phyloP scores from a whole-genome alignment of 2,329 filamentous ascomycete genomes.

The Rhytidhysteron rufulum region DNA sequence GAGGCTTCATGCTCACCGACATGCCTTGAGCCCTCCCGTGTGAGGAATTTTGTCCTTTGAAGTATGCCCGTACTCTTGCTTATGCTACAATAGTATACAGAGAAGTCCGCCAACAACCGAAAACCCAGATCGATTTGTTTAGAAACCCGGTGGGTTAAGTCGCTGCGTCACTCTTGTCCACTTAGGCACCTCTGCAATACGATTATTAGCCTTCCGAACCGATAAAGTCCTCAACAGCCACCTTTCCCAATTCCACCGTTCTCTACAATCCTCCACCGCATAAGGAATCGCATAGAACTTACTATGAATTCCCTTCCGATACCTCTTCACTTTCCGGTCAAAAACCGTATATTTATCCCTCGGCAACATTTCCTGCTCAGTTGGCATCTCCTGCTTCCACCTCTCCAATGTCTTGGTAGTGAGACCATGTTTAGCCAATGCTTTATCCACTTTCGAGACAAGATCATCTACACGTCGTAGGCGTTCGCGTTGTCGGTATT shows the following conservation, averaged over 20 bases:
- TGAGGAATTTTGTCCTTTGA: too few relatives aligned
- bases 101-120: background rate
- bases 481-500: constrained; percentile 78
- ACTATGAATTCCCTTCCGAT: constrained; percentile 98
- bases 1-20: background rate
- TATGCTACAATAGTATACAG: constrained; percentile 3
- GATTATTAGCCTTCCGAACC: background rate
- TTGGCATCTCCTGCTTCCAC: constrained; percentile 96
- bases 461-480: constrained; percentile 82
- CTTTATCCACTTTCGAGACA: constrained; percentile 76
- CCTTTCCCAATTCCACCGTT: background rate
- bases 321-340: constrained; percentile 91
- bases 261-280: background rate
- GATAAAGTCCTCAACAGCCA: background rate
- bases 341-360: constrained; percentile 98
- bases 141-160: constrained; percentile 92
- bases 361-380: constrained; percentile 90
- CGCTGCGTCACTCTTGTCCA: constrained; percentile 95
- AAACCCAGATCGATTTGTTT: constrained; percentile 26
- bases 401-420: constrained; percentile 72
- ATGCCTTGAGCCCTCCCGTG: too few relatives aligned
- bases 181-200: constrained; percentile 51
- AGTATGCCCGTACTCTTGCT: too few relatives aligned
- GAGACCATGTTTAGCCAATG: constrained; percentile 67
- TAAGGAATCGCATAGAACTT: constrained; percentile 42